phyloP scores from a whole-genome alignment of 768 basidiomycete species.

The Pholiota conissans region DNA sequence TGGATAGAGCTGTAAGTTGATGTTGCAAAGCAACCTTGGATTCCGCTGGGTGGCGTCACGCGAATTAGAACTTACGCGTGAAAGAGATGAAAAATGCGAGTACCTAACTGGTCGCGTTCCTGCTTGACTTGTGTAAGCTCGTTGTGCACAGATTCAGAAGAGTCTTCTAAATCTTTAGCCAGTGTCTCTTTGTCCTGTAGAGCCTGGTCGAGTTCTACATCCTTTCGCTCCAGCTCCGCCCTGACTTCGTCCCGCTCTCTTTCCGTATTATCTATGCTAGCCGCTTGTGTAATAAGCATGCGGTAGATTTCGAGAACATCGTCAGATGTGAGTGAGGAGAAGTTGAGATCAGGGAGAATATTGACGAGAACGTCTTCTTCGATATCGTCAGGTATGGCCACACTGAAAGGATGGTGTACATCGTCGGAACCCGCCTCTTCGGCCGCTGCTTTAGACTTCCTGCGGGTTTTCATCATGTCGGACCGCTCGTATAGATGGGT shows the following conservation, averaged over 20 bases:
- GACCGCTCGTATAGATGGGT: slow-evolving; percentile 5
- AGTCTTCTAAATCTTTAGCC: slow-evolving; percentile 54
- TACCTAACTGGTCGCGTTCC: slow-evolving; percentile 70
- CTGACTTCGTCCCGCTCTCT: slow-evolving; percentile 70
- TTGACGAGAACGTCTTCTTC: slow-evolving; percentile 59
- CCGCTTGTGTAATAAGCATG: slow-evolving; percentile 54
- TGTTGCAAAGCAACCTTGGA: slow-evolving; percentile 49
- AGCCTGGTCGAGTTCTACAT: slow-evolving; percentile 83
- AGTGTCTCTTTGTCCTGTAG: slow-evolving; percentile 73
- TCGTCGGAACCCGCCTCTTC: slow-evolving; percentile 32
- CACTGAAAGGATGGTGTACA: slow-evolving; percentile 33
- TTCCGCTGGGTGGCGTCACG: slow-evolving; percentile 20
- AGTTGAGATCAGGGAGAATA: slow-evolving; percentile 60
- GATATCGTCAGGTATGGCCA: slow-evolving; percentile 66
- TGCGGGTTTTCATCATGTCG: slow-evolving; percentile 52
- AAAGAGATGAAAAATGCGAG: slow-evolving; percentile 21
- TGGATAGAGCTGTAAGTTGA: slow-evolving; percentile 57
- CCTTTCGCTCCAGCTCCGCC: slow-evolving; percentile 69
- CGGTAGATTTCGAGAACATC: slow-evolving; percentile 64
- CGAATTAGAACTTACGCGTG: slow-evolving; percentile 18
- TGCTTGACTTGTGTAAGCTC: slow-evolving; percentile 57
- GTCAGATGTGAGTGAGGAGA: slow-evolving; percentile 58
- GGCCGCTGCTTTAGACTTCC: slow-evolving; percentile 57
- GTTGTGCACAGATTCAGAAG: slow-evolving; percentile 50
- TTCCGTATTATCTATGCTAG: slow-evolving; percentile 53